Evolutionary conservation across 169 alveolate genomes (phyloP).

Genomic region (Babesia gibsoni): DNA sequence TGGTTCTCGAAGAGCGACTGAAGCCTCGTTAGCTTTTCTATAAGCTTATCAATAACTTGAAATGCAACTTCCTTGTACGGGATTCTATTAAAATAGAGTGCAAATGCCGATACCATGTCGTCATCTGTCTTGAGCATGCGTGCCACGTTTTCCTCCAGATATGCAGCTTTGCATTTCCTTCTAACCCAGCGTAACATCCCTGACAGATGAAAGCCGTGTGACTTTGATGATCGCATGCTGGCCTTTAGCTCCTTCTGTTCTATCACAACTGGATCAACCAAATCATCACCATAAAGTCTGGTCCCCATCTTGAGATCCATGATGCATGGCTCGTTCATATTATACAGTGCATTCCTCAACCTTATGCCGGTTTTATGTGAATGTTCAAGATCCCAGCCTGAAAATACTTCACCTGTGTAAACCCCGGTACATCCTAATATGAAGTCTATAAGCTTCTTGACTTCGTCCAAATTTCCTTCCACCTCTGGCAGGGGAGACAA

Average conservation of each 20-base stretch:
- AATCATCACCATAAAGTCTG: conserved; percentile 68
- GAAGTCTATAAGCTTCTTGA: conserved; percentile 5
- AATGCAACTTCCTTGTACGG: conserved; percentile 36
- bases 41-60: conserved; percentile 44
- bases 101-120: conserved; percentile 43
- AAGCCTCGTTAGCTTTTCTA: conserved; percentile 41
- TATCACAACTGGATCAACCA: conserved; percentile 49
- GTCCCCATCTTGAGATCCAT: conserved; percentile 75
- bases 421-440: conserved; percentile 29
- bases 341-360: conserved; percentile 55
- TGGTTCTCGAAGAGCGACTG: conserved; percentile 59
- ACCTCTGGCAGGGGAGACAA: not conserved
- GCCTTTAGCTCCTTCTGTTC: conserved; percentile 65
- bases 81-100: conserved; percentile 48
- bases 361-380: conserved; percentile 57
- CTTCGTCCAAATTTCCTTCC: not conserved
- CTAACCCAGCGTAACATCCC: conserved; percentile 68
- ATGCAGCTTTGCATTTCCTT: conserved; percentile 36
- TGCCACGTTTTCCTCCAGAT: conserved; percentile 60
- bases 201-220: conserved; percentile 72
- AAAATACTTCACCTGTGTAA: conserved; percentile 17
- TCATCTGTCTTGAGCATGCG: conserved; percentile 50
- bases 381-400: conserved; percentile 31
- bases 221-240: conserved; percentile 47
- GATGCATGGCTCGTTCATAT: conserved; percentile 71